Evolutionary conservation across 2,329 filamentous ascomycete genomes (phyloP), one percentile per base, ranked within the genome.

Genomic region (Rhinocladiella similis): DNA sequence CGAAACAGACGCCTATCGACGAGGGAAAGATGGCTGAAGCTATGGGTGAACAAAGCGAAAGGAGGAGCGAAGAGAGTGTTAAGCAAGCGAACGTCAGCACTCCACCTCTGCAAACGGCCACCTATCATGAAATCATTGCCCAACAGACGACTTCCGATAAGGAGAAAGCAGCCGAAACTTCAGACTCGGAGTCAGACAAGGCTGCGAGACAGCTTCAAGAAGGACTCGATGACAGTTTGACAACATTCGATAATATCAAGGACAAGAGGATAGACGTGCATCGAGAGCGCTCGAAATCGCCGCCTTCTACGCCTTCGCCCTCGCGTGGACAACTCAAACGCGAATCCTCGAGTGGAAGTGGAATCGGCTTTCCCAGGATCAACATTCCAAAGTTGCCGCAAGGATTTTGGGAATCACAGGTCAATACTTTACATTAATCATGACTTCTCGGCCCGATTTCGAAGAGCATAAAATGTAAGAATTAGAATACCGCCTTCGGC

Each of bases 181-280:
- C 33, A 3, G 58, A 59, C 19, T 42, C 54, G 5, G 45, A 48
- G 3, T 52, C 51, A 2, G 58, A 62, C 25, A 53, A 54, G 12
- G 59, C 55, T 9, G 56, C 57, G 1, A 47, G 29, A 9, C 48
- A 56, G n/a, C 62, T 63, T 7, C 58, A 60, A 19, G 27, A 59
- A n/a, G 62, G 56, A 13, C 47, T 62, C 1, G 57, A 62, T 33
- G 63, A 61, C 7, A 60, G 57, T 46, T 56, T 65, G 16, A 65
- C 63, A 14, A 65, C 63, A 19, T 65, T 65, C 48, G 63, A 64
- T 25, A 65, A 64, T 35, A 52, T 59, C 20, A 54, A 47, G n/a
- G 57, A 63, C 33, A 62, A 60, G 35, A 49, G 56, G n/a, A 55
- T 51, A n/a, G 47, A 50, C 20, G 29, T 50, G 5, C 48, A 43